Percentiles rank a stretch among this genome's conserved stretches.
phyloP scores from a whole-genome alignment of 768 basidiomycete species.

The Phaeotremella fagi region DNA sequence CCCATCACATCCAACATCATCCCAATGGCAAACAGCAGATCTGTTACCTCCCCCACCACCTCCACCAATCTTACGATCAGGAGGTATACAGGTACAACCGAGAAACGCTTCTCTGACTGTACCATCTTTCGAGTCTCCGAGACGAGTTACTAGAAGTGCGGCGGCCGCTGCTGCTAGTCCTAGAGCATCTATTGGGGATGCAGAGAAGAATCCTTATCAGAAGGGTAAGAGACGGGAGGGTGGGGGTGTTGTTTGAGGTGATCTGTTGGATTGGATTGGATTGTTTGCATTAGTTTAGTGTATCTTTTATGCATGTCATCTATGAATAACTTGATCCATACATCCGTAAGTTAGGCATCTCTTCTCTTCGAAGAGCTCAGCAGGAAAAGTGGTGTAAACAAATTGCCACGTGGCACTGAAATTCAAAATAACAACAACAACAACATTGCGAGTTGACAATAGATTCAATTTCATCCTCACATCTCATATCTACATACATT shows the following conservation, averaged over 20 bases:
- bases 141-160: constrained; percentile 34
- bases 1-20: constrained; percentile 37
- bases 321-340: background rate
- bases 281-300: too few relatives aligned
- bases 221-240: constrained; percentile 27
- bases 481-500: too few relatives aligned
- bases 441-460: constrained; percentile 9
- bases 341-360: too few relatives aligned
- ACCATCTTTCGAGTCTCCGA: constrained; percentile 16
- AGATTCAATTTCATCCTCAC: too few relatives aligned
- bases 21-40: constrained; percentile 38
- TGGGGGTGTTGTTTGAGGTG: constrained; percentile 40
- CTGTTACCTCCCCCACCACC: constrained; percentile 46
- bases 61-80: constrained; percentile 32
- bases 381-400: background rate
- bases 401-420: background rate
- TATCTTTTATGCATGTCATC: too few relatives aligned
- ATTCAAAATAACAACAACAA: constrained; percentile 9
- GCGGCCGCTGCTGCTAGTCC: constrained; percentile 10
- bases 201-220: constrained; percentile 39
- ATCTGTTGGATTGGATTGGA: too few relatives aligned
- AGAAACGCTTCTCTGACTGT: constrained; percentile 10
- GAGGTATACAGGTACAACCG: constrained; percentile 22
- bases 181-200: constrained; percentile 29
- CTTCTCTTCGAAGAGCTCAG: background rate